These are phyloP conservation scores for Rossbeevera mucosa DNA, from an alignment of 768 basidiomycete species.

Conservation along the genomic window DNA sequence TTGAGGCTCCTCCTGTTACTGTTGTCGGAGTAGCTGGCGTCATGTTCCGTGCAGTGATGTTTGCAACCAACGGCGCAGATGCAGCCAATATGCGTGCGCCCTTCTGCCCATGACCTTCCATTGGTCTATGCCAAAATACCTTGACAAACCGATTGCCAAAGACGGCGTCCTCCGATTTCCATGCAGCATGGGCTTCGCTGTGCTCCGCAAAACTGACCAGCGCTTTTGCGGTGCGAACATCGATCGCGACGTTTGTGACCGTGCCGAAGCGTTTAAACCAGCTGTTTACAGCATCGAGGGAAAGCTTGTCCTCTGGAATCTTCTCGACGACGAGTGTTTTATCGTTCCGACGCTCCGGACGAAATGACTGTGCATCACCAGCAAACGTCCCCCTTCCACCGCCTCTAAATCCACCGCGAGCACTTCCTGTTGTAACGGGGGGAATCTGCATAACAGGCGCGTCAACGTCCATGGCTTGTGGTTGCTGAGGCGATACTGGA, in stretches of 20 bases:
- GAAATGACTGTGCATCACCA: conserved; percentile 62
- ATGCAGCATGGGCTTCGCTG: conserved; percentile 80
- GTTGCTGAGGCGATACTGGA: conserved; percentile 7
- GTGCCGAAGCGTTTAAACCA: conserved; percentile 93
- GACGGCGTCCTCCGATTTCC: conserved; percentile 93
- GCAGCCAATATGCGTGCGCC: conserved; percentile 79
- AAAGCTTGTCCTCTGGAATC: conserved; percentile 81
- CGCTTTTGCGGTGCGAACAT: conserved; percentile 68
- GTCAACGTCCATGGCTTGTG: conserved; percentile 30
- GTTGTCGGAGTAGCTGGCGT: conserved; percentile 43
- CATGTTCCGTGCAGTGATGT: conserved; percentile 45
- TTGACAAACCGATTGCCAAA: conserved; percentile 94
- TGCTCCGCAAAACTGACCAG: conserved; percentile 84
- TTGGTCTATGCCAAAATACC: conserved; percentile 90
- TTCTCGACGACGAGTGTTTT: conserved; percentile 92
- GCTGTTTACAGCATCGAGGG: conserved; percentile 69
- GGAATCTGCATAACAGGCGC: conserved; percentile 25
- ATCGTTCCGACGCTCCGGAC: conserved; percentile 61
- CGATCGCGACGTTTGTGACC: conserved; percentile 89
- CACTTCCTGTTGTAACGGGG: conserved; percentile 32
- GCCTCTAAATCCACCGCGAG: conserved; percentile 44
- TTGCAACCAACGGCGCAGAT: conserved; percentile 71
- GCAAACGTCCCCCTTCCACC: conserved; percentile 55
- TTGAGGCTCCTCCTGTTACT: conserved; percentile 24
- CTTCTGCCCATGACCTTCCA: conserved; percentile 83